phyloP scores from a whole-genome alignment of 768 basidiomycete species.

The Pleurotus salmoneostramineus region DNA sequence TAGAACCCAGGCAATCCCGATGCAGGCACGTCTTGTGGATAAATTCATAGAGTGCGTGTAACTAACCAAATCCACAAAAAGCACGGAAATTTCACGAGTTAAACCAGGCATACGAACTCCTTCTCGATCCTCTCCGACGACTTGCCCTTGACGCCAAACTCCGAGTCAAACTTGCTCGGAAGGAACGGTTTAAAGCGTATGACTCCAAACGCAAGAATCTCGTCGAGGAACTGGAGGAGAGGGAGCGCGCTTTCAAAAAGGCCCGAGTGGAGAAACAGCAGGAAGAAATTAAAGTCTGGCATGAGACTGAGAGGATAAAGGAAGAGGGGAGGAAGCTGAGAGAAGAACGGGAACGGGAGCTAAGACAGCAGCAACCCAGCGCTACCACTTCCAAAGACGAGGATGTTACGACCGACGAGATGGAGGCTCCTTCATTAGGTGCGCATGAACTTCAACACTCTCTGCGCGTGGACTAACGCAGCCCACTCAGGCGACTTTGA shows the following conservation, averaged over 20 bases:
- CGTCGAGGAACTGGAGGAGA: constrained; percentile 74
- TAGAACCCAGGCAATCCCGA: constrained; percentile 80
- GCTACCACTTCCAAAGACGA: constrained; percentile 13
- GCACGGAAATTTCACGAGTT: constrained; percentile 83
- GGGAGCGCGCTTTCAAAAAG: constrained; percentile 77
- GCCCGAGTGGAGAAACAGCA: constrained; percentile 57
- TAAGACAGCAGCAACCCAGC: constrained; percentile 42
- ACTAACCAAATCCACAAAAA: constrained; percentile 16
- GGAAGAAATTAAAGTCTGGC: constrained; percentile 48
- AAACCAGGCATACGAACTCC: constrained; percentile 74
- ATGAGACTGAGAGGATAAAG: constrained; percentile 69
- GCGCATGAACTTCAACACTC: constrained; percentile 13
- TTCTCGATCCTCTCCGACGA: constrained; percentile 77
- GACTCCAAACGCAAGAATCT: constrained; percentile 72
- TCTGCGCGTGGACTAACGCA: constrained; percentile 6
- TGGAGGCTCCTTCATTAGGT: constrained; percentile 60
- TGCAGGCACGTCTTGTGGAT: constrained; percentile 45
- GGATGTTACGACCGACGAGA: constrained; percentile 26
- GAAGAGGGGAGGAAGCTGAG: constrained; percentile 67
- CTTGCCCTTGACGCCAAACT: constrained; percentile 78
- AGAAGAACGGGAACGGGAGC: constrained; percentile 60
- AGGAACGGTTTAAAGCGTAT: constrained; percentile 64
- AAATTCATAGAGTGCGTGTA: neutral
- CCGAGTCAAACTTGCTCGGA: constrained; percentile 64
- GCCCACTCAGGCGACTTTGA: constrained; percentile 50